Base-by-base conservation (phyloP, 441 rosid species). In the Populus tomentosa region DNA sequence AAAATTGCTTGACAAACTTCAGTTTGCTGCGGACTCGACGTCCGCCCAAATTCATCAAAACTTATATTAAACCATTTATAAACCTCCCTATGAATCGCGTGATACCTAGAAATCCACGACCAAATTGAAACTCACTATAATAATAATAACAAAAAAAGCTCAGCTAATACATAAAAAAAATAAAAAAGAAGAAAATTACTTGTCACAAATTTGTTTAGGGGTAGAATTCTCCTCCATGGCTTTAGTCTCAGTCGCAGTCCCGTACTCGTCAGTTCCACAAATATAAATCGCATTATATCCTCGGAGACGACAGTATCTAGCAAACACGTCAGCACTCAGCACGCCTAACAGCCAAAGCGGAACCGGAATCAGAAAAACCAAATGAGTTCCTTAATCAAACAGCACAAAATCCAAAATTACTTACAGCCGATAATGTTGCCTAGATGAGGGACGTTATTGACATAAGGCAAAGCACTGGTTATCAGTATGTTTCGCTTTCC, bases 181-280 rank as follows among this genome's bases (percentile, higher is more conserved):
- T 9, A 40, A 36, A 66, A 14, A 66, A 28, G 35, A 66, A 28
- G n/a, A 32, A 67, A 30, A 30, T 30, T 78, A 79, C 98, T 92
- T 94, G 89, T 90, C 93, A 80, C 98, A 92, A 35, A 94, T 91
- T 82, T 92, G 81, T 78, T 84, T 84, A 0, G 98, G 94, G 0
- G 88, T 82, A 72, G 90, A 89, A 18, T 90, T 91, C 85, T 94
- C 96, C 82, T 94, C 93, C 82, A 92, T 33, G 24, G 97, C 97
- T 82, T 92, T 91, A 18, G 94, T 94, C 88, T 94, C 96, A 10
- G 97, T 92, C 8, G 97, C 95, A 35, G 97, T 94, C n/a, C 98
- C 97, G 20, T 94, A 90, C 82, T 94, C 97, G 82, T 92, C 97
- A 3, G 97, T 92, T 53, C 97, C 97, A 21, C 97, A 91, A 1